A percentile compares a stretch with the other conserved stretches of the same genome.
Conservation (phyloP, 345 rosid genomes). For the Bruguiera sexangula region DNA sequence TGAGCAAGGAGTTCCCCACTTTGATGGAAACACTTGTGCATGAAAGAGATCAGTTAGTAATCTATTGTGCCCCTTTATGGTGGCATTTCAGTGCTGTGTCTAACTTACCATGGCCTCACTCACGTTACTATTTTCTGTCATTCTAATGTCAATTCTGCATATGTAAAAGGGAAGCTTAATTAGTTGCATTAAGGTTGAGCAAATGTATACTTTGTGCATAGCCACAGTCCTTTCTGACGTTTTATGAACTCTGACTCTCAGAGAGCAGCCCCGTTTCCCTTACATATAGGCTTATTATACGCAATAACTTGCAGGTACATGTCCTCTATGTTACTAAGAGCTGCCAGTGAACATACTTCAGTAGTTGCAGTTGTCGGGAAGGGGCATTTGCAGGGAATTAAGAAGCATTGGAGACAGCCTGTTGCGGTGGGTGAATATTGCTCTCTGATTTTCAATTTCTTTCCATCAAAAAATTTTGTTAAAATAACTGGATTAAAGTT, state of each 20-base stretch:
- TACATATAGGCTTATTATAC: background rate
- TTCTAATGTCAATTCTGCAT: no score
- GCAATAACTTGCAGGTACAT: conserved; percentile 58
- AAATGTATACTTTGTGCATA: no score
- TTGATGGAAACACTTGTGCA: conserved; percentile 91
- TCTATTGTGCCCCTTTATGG: conserved; percentile 16
- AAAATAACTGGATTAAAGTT: background rate
- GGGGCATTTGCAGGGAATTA: conserved; percentile 91
- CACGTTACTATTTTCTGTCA: no score
- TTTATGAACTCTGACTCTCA: no score
- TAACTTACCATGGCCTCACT: no score
- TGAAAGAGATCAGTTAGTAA: conserved; percentile 93
- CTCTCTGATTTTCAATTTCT: no score
- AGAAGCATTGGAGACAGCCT: conserved; percentile 84
- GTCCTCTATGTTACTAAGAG: conserved; percentile 63
- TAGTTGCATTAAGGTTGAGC: no score
- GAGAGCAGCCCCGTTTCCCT: background rate
- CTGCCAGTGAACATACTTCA: conserved; percentile 67
- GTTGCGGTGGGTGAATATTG: conserved; percentile 43
- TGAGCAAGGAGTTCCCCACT: conserved; percentile 96
- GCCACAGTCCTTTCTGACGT: no score
- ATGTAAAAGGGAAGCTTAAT: no score
- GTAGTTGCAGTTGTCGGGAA: conserved; percentile 98
- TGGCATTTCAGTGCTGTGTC: background rate
- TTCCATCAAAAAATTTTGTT: no score